Base-by-base conservation (phyloP, 768 basidiomycete species). In the Galerina sulciceps region DNA sequence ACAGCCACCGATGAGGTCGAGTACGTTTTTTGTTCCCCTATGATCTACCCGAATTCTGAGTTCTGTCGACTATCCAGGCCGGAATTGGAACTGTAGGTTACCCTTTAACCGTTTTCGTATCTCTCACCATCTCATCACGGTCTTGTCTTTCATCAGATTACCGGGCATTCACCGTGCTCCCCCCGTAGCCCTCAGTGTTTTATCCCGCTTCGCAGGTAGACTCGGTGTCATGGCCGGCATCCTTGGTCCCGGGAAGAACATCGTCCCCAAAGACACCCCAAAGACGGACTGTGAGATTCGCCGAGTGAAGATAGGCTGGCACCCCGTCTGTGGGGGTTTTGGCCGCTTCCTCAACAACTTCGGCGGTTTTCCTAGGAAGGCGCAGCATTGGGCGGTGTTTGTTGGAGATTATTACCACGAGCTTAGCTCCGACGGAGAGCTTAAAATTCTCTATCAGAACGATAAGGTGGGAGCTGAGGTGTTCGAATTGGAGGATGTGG, bases 391-490 rank as follows among this genome's bases (percentile, higher is more conserved):
- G 49, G 36, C 34, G 2, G 36, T 50, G 10, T 35, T 35, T 11
- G 34, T 50, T 14, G 49, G 49, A 34, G 49, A 18, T 10, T 50
- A 36, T 18, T 50, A 50, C 20, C 49, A 50, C 49, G 49, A 50
- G 17, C 17, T 50, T 11, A 35, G 31, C 9, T 10, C 34, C 2
- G 36, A 35, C 15, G 17, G 6, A 6, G 14, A 50, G 31, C 31
- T 35, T 11, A 50, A 35, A 5, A 35, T 50, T 14, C 17, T 50
- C n/a, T 50, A 50, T 18, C 49, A 36, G 49, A 50, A 50, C 11
- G 49, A 34, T 0, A 35, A 50, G 17, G 10, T 50, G 8, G 49
- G n/a, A 10, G 49, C 36, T 11, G 49, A 50, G 34, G 10, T 15
- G 6, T 50, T 35, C 36, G 49, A 50, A 5, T 20, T 35, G 11